Base-by-base conservation (phyloP, 164 flowering plant species). In the Brasenia schreberi region DNA sequence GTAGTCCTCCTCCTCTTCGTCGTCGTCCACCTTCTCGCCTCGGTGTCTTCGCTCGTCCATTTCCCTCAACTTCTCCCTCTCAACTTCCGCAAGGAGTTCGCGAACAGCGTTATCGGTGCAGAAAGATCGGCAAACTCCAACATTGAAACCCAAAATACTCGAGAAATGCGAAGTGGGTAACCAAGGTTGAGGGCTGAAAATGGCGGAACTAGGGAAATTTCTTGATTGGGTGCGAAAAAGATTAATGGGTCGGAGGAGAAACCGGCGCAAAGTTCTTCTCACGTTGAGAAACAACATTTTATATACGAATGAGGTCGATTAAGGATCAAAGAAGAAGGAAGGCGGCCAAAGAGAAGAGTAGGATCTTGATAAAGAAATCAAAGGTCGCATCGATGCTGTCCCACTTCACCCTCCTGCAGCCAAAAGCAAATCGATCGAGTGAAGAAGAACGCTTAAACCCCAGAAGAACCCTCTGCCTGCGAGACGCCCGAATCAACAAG, bases 1-100 rank as follows among this genome's bases (percentile, higher is more conserved):
- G 71, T 71, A 85, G 71, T 87, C 96, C 66, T 81, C 88, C 19
- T 88, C 92, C 4, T 77, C 83, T 9, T 69, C 79, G 39, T 84
- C 83, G 56, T 84, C 78, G 42, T 80, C 85, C 0, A 72, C 80
- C 4, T 79, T 68, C 42, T 76, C 81, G 4, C 81, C 70, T 2
- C 89, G 90, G 23, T 74, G 77, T 65, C 73, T 74, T 44, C 42
- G 69, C 67, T 71, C 78, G 19, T 84, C 84, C 53, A 80, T 77
- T 68, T 89, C 92, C 63, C 77, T 71, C 74, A 77, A 65, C 72
- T 71, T 81, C 44, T 85, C 92, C 56, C 67, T 73, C 75, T 81
- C 86, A 2, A 83, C 75, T 19, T 87, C 86, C 0, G 72, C 79
- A 2, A 77, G 76, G 43, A 88, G 88, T 49, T 81, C 83, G 9